A percentile compares a stretch with the other conserved stretches of the same genome.
Evolutionary conservation across 805 yeast species (phyloP).

Genomic region (Metschnikowia noctiluminum): DNA sequence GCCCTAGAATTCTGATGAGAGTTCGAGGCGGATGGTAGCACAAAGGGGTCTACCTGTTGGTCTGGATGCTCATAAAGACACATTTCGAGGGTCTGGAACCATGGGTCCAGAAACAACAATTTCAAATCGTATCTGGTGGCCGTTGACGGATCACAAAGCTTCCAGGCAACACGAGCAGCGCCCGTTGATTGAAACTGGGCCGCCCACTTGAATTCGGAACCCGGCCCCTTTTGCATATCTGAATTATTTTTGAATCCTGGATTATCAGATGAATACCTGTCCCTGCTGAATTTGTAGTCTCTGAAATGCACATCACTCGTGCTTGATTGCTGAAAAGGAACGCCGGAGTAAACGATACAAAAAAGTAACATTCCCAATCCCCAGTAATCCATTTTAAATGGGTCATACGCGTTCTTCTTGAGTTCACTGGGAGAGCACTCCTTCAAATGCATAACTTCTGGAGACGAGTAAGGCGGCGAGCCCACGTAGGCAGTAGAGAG

Average conservation of each 20-base stretch:
- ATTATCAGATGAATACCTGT: slow-evolving; percentile 37
- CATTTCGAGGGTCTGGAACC: slow-evolving; percentile 58
- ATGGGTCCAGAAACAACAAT: slow-evolving; percentile 57
- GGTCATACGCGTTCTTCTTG: slow-evolving; percentile 50
- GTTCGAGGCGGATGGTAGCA: slow-evolving; percentile 15
- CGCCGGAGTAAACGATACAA: slow-evolving; percentile 52
- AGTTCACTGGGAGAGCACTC: slow-evolving; percentile 30
- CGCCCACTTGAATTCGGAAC: slow-evolving; percentile 69
- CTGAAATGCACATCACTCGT: slow-evolving; percentile 49
- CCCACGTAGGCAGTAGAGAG: slow-evolving; percentile 56
- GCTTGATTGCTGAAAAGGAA: slow-evolving; percentile 57
- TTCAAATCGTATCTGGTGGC: slow-evolving; percentile 51
- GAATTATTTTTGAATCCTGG: slow-evolving; percentile 48
- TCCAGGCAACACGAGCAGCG: slow-evolving; percentile 71
- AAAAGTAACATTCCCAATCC: slow-evolving; percentile 67
- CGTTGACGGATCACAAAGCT: slow-evolving; percentile 63
- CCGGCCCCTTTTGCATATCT: slow-evolving; percentile 55
- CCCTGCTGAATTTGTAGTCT: slow-evolving; percentile 52
- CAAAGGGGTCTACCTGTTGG: slow-evolving; percentile 36
- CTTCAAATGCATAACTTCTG: slow-evolving; percentile 61
- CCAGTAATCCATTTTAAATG: slow-evolving; percentile 70
- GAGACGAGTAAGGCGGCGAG: slow-evolving; percentile 78
- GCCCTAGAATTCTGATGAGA: slow-evolving; percentile 25
- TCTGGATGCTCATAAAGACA: slow-evolving; percentile 53
- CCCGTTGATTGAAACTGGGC: slow-evolving; percentile 55